These are phyloP conservation scores for Aspergillus pseudoviridinutans DNA, from an alignment of 2,329 filamentous ascomycete species.

Conservation along the genomic window DNA sequence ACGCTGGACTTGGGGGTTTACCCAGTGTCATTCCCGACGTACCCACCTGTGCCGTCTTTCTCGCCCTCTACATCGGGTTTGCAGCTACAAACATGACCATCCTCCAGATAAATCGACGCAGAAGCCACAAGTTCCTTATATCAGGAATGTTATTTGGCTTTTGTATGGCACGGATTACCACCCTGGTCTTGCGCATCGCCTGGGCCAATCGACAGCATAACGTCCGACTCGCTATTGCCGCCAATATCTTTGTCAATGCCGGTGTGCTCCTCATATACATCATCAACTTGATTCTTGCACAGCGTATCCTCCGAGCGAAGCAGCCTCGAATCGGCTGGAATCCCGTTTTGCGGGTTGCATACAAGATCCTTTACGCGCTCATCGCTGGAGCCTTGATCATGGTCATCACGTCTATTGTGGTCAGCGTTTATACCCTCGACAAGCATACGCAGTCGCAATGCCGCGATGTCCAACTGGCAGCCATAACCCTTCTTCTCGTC, in stretches of 20 bases:
- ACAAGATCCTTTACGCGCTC: slow-evolving; percentile 57
- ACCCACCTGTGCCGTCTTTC: slow-evolving; percentile 61
- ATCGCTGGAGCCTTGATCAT: slow-evolving; percentile 60
- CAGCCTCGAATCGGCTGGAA: slow-evolving; percentile 71
- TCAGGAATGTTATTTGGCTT: slow-evolving; percentile 46
- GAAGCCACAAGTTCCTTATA: slow-evolving; percentile 48
- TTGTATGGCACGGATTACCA: slow-evolving; percentile 47
- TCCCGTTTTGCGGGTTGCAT: slow-evolving; percentile 46
- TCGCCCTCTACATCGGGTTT: slow-evolving; percentile 46
- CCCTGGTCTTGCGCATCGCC: slow-evolving; percentile 50
- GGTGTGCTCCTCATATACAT: slow-evolving; percentile 73
- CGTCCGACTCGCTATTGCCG: slow-evolving; percentile 51
- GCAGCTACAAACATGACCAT: slow-evolving; percentile 45
- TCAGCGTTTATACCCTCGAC: slow-evolving; percentile 64
- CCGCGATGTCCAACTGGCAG: slow-evolving; percentile 62
- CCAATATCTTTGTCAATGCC: slow-evolving; percentile 66
- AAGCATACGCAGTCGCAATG: slow-evolving; percentile 48
- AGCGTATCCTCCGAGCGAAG: slow-evolving; percentile 69
- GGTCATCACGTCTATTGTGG: slow-evolving; percentile 61
- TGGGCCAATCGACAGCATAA: slow-evolving; percentile 49
- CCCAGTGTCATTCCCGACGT: slow-evolving; percentile 59
- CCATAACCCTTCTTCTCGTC: slow-evolving; percentile 57
- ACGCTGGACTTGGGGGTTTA: slow-evolving; percentile 38
- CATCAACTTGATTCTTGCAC: slow-evolving; percentile 72
- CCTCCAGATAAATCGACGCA: slow-evolving; percentile 39